Percentiles rank a stretch among this genome's conserved stretches.
These are phyloP conservation scores for Cladosporium velox DNA, from an alignment of 2,329 filamentous ascomycete species.

Conservation along the genomic window DNA sequence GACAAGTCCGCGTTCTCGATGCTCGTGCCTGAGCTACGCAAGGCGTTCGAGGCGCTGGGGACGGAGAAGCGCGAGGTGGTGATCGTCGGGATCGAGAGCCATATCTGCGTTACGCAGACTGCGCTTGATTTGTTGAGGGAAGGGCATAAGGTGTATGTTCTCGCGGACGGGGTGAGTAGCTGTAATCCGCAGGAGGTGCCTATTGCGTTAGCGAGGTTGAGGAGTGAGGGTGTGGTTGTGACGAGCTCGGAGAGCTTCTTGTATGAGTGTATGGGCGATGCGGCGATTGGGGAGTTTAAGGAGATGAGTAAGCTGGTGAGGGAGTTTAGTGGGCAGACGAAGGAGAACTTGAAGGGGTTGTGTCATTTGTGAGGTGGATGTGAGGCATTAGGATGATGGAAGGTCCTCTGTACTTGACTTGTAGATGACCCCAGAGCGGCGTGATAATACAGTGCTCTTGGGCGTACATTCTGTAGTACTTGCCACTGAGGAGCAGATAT, in stretches of 20 bases:
- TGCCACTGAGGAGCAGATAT: background rate
- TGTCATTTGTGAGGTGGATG: constrained; percentile 54
- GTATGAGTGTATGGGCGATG: constrained; percentile 88
- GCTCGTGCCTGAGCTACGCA: constrained; percentile 68
- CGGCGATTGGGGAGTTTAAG: constrained; percentile 70
- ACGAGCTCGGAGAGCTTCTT: constrained; percentile 88
- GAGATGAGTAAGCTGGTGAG: constrained; percentile 75
- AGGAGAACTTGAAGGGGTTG: constrained; percentile 65
- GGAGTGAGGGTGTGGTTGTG: constrained; percentile 73
- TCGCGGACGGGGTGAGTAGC: constrained; percentile 87
- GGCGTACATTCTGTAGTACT: background rate
- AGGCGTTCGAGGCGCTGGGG: constrained; percentile 44
- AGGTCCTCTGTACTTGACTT: background rate
- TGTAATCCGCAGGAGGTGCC: constrained; percentile 80
- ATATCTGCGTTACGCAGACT: constrained; percentile 95
- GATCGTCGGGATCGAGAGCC: constrained; percentile 87
- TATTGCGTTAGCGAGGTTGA: constrained; percentile 74
- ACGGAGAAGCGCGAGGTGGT: constrained; percentile 61
- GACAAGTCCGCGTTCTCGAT: constrained; percentile 95
- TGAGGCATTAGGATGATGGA: background rate
- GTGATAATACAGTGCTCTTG: background rate
- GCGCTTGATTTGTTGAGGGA: constrained; percentile 73
- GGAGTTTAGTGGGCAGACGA: constrained; percentile 71
- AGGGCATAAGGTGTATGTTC: constrained; percentile 80
- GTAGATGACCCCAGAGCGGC: background rate